Percentiles rank a stretch among this genome's conserved stretches.
phyloP scores from a whole-genome alignment of 495 filamentous ascomycete genomes.

The Aspergillus sparsus region DNA sequence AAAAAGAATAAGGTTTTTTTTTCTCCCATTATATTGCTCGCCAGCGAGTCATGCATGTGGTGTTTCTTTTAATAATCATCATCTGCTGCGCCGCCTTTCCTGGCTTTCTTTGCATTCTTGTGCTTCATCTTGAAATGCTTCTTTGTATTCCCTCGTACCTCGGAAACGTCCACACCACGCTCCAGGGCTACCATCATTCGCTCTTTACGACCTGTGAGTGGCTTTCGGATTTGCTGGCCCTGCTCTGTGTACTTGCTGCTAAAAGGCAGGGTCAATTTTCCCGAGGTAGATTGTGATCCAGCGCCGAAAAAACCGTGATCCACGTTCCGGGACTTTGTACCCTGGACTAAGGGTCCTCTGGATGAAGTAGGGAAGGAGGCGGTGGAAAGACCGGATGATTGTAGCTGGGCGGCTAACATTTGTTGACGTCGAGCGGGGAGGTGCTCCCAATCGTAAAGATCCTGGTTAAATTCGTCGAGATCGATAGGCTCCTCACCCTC shows the following conservation, averaged over 20 bases:
- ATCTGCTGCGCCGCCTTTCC: constrained; percentile 39
- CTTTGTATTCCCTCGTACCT: constrained; percentile 74
- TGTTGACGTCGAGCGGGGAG: constrained; percentile 70
- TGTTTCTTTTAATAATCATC: constrained; percentile 34
- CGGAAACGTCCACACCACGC: constrained; percentile 78
- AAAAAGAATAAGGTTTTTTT: constrained; percentile 1
- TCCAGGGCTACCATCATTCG: constrained; percentile 82
- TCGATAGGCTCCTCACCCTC: constrained; percentile 63
- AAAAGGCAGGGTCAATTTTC: constrained; percentile 78
- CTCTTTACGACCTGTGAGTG: constrained; percentile 80
- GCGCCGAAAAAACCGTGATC: constrained; percentile 86
- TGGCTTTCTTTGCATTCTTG: constrained; percentile 61
- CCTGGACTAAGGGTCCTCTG: constrained; percentile 40
- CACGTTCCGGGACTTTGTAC: constrained; percentile 70
- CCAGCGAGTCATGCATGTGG: constrained; percentile 22
- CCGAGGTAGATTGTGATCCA: constrained; percentile 56
- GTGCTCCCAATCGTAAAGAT: constrained; percentile 79
- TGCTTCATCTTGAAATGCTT: constrained; percentile 94
- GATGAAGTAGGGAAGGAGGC: constrained; percentile 27
- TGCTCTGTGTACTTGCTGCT: constrained; percentile 84
- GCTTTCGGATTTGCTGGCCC: constrained; percentile 63
- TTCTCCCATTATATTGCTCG: neutral
- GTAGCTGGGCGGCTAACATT: constrained; percentile 38
- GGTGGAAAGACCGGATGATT: neutral
- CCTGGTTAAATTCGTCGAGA: constrained; percentile 75